These are phyloP conservation scores for Pseudogymnoascus sp. DNA, from an alignment of 2,329 filamentous ascomycete genomes.

Conservation along the genomic window DNA sequence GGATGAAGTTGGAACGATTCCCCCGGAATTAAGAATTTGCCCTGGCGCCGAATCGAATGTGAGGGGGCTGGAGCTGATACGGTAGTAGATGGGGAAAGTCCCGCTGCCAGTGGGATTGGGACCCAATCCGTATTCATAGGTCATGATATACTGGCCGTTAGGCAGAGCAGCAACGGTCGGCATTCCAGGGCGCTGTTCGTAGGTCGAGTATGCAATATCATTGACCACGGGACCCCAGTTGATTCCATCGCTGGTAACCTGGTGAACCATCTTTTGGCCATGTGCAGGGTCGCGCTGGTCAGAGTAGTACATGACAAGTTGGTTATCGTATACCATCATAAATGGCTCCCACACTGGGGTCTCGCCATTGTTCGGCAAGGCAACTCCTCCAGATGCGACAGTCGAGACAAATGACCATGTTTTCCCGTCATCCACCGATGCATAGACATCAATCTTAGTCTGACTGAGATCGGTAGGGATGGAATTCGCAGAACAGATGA, in stretches of 20 bases:
- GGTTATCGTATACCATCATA: constrained; percentile 46
- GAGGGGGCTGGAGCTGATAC: constrained; percentile 38
- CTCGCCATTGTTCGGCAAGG: constrained; percentile 48
- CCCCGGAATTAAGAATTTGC: constrained; percentile 34
- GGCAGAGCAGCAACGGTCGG: constrained; percentile 48
- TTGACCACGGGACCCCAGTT: constrained; percentile 52
- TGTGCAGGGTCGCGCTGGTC: constrained; percentile 57
- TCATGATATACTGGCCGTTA: constrained; percentile 46
- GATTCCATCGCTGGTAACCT: constrained; percentile 48
- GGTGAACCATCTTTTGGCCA: constrained; percentile 56
- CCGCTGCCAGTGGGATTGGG: constrained; percentile 1
- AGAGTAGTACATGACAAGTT: constrained; percentile 58
- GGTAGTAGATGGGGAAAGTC: constrained; percentile 45
- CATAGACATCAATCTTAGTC: constrained; percentile 62
- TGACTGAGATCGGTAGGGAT: constrained; percentile 41
- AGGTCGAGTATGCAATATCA: constrained; percentile 51
- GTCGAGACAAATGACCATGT: constrained; percentile 58
- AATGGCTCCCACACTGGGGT: constrained; percentile 66
- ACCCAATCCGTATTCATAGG: constrained; percentile 44
- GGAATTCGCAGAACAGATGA: constrained; percentile 42
- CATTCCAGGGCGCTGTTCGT: constrained; percentile 58
- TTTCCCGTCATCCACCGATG: constrained; percentile 46
- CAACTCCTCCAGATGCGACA: constrained; percentile 50
- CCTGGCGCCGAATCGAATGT: constrained; percentile 36
- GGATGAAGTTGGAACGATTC: constrained; percentile 35